Conservation (phyloP, 2,329 filamentous ascomycete species). For the Cladorrhinum sp. region DNA sequence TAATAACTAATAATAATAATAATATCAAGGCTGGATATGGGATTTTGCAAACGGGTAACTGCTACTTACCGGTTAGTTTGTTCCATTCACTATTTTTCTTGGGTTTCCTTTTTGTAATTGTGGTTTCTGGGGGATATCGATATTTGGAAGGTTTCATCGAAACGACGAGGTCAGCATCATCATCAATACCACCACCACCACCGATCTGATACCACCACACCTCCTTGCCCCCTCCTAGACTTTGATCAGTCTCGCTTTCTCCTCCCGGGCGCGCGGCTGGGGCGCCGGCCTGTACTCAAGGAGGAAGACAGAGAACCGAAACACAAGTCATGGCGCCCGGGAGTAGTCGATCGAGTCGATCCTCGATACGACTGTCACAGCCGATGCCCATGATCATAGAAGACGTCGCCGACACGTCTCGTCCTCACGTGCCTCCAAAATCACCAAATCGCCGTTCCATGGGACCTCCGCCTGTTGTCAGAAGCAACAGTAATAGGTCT, state of each 20-base stretch:
- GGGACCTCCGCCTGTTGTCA: neutral
- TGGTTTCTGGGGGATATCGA: neutral
- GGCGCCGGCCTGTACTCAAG: neutral
- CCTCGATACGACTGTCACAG: slow-evolving; percentile 9
- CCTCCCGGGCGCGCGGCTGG: slow-evolving; percentile 2
- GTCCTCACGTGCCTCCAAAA: slow-evolving; percentile 10
- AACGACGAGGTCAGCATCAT: neutral
- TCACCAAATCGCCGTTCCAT: slow-evolving; percentile 11
- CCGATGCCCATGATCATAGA: slow-evolving; percentile 15
- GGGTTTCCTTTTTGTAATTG: neutral
- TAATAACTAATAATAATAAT: neutral
- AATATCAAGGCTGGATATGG: neutral
- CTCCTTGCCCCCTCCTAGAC: neutral
- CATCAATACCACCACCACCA: too few relatives aligned
- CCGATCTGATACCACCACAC: too few relatives aligned
- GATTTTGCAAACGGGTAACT: neutral
- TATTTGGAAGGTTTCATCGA: neutral
- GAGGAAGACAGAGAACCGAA: neutral
- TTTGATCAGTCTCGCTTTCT: neutral
- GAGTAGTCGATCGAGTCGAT: slow-evolving; percentile 7
- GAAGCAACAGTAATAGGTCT: neutral
- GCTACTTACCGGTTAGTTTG: neutral
- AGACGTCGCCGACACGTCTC: slow-evolving; percentile 3
- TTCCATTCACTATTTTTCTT: neutral
- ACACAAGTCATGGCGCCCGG: slow-evolving; percentile 8